phyloP scores from a whole-genome alignment of 768 basidiomycete species.

The Tylopilus plumbeoviolaceoides region DNA sequence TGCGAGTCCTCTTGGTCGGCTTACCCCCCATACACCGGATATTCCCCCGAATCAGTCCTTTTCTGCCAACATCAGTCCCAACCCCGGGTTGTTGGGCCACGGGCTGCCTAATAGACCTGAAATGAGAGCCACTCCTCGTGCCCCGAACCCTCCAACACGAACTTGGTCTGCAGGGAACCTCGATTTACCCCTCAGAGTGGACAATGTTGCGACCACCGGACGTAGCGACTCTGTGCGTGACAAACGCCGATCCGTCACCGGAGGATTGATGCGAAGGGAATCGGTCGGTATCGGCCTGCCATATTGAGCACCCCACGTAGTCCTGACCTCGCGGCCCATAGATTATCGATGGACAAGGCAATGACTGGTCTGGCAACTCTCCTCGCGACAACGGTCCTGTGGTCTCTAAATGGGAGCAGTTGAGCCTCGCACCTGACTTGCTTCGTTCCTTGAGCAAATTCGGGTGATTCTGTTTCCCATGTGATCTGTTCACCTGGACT shows the following conservation, averaged over 20 bases:
- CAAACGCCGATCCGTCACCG: slow-evolving; percentile 72
- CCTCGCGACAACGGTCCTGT: slow-evolving; percentile 73
- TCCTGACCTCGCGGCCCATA: slow-evolving; percentile 28
- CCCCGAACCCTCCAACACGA: slow-evolving; percentile 67
- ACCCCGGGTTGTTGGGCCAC: slow-evolving; percentile 47
- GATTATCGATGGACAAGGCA: slow-evolving; percentile 55
- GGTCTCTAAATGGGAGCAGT: slow-evolving; percentile 94
- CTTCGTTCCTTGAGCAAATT: slow-evolving; percentile 88
- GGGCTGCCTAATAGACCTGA: slow-evolving; percentile 65
- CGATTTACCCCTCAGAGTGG: slow-evolving; percentile 63
- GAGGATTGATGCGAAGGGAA: slow-evolving; percentile 64
- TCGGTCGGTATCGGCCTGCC: slow-evolving; percentile 59
- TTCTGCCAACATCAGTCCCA: slow-evolving; percentile 36
- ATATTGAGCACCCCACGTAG: slow-evolving; percentile 3
- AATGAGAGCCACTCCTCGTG: slow-evolving; percentile 53
- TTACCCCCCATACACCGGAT: slow-evolving; percentile 36
- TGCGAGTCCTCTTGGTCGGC: slow-evolving; percentile 32
- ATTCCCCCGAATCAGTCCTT: slow-evolving; percentile 42
- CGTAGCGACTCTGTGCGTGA: slow-evolving; percentile 45
- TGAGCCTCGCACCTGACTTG: slow-evolving; percentile 81
- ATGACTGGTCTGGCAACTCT: slow-evolving; percentile 48
- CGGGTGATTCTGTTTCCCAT: slow-evolving; percentile 56
- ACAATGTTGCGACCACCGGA: slow-evolving; percentile 35
- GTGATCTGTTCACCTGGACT: slow-evolving; percentile 10
- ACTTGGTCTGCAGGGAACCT: slow-evolving; percentile 84